These are phyloP conservation scores for Schoenoplectus tabernaemontani DNA, from an alignment of 202 grass and related monocot genomes.

Conservation along the genomic window DNA sequence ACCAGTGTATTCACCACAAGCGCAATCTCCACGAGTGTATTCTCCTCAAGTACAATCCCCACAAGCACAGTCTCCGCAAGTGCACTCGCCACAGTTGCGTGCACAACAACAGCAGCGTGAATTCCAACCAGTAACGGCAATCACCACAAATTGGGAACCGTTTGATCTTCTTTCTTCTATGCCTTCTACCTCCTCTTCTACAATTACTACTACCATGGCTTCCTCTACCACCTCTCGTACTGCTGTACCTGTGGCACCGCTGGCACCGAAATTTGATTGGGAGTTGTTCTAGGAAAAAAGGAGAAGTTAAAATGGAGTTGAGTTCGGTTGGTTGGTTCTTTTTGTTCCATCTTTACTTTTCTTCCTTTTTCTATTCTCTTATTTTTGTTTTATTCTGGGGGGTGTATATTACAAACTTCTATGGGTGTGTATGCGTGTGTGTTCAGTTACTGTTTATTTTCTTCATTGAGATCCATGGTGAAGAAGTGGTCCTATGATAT, in stretches of 20 bases:
- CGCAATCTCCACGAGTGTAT: slow-evolving; percentile 30
- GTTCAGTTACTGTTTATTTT: slow-evolving; percentile 22
- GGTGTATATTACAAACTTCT: slow-evolving; percentile 53
- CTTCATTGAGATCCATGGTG: slow-evolving; percentile 19
- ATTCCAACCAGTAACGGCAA: slow-evolving; percentile 6
- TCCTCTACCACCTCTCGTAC: slow-evolving; percentile 45
- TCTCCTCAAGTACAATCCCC: slow-evolving; percentile 40
- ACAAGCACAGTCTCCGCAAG: slow-evolving; percentile 19
- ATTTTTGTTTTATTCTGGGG: slow-evolving; percentile 30
- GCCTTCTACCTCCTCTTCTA: slow-evolving; percentile 46
- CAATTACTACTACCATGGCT: slow-evolving; percentile 42
- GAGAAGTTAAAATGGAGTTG: not conserved
- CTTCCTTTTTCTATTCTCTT: slow-evolving; percentile 7
- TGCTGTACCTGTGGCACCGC: not conserved
- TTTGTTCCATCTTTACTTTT: slow-evolving; percentile 42
- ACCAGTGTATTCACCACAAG: slow-evolving; percentile 30
- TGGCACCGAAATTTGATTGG: slow-evolving; percentile 69
- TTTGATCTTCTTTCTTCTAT: slow-evolving; percentile 83
- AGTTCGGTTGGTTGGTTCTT: slow-evolving; percentile 24
- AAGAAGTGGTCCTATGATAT: slow-evolving; percentile 26
- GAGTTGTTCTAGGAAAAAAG: slow-evolving; percentile 59
- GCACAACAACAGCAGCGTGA: slow-evolving; percentile 16
- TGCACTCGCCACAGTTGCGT: not conserved
- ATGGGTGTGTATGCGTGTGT: slow-evolving; percentile 29
- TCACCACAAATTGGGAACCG: slow-evolving; percentile 57